A percentile compares a stretch with the other conserved stretches of the same genome.
phyloP scores from a whole-genome alignment of 2,329 filamentous ascomycete genomes.

The Pseudogymnoascus sp. region DNA sequence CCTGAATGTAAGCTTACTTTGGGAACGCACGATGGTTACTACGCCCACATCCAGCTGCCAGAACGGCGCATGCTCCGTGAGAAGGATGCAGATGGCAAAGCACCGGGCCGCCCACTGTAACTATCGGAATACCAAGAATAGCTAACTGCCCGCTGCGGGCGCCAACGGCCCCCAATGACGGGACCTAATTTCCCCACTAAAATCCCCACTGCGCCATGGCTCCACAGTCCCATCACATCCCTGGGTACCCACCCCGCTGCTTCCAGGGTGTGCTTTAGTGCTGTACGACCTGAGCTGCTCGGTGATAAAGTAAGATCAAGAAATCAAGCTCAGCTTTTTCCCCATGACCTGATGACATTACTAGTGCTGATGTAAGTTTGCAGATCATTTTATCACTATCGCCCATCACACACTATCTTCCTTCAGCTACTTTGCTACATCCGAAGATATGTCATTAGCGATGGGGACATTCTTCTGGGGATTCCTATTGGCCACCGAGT shows the following conservation, averaged over 20 bases:
- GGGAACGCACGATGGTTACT: neutral
- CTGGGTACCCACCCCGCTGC: neutral
- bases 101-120: neutral
- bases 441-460: neutral
- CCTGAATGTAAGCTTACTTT: neutral
- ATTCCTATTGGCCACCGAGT: neutral
- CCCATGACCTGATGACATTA: neutral
- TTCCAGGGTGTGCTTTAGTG: neutral
- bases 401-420: neutral
- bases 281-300: neutral
- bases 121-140: neutral
- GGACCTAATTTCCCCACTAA: neutral
- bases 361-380: conserved; percentile 8
- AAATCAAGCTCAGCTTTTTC: neutral
- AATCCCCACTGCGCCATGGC: neutral
- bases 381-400: neutral
- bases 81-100: neutral
- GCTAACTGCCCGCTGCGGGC: neutral
- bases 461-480: neutral
- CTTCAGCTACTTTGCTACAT: neutral
- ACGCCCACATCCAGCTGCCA: neutral
- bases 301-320: neutral
- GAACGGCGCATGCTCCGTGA: neutral
- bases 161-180: neutral
- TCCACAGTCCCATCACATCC: neutral